Conservation (phyloP, 2,329 filamentous ascomycete genomes). For the Aplosporella prunicola region DNA sequence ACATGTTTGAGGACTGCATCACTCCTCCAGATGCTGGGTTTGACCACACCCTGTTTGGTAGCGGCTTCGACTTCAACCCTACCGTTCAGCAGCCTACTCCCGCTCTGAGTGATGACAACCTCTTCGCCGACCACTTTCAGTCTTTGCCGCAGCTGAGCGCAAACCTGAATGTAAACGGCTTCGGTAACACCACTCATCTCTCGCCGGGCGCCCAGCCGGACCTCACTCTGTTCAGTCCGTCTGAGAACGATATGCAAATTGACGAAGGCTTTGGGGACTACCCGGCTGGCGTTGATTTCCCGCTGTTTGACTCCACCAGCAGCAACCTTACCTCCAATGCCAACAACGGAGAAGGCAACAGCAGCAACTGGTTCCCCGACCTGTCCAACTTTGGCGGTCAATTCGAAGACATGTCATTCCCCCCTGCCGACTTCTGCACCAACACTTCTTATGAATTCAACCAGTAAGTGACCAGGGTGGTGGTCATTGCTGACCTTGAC, state of each 20-base stretch:
- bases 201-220: slow-evolving; percentile 61
- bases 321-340: slow-evolving; percentile 9
- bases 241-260: slow-evolving; percentile 45
- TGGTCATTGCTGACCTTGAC: not conserved
- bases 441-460: slow-evolving; percentile 6
- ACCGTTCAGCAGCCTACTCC: slow-evolving; percentile 47
- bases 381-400: slow-evolving; percentile 28
- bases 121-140: slow-evolving; percentile 25
- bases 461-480: not conserved
- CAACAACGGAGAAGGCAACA: slow-evolving; percentile 17
- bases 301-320: slow-evolving; percentile 41
- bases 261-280: slow-evolving; percentile 53
- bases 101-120: slow-evolving; percentile 23
- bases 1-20: slow-evolving; percentile 34
- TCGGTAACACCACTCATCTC: slow-evolving; percentile 42
- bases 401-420: slow-evolving; percentile 19
- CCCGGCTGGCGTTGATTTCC: slow-evolving; percentile 50
- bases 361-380: slow-evolving; percentile 30
- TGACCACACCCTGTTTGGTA: slow-evolving; percentile 45
- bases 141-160: slow-evolving; percentile 3
- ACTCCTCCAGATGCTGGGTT: slow-evolving; percentile 43
- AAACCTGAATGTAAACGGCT: slow-evolving; percentile 1
- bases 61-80: slow-evolving; percentile 51
- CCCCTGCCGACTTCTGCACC: slow-evolving; percentile 1
- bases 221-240: slow-evolving; percentile 59